These are phyloP conservation scores for Sporothrix curviconia DNA, from an alignment of 2,329 filamentous ascomycete species.

Conservation along the genomic window DNA sequence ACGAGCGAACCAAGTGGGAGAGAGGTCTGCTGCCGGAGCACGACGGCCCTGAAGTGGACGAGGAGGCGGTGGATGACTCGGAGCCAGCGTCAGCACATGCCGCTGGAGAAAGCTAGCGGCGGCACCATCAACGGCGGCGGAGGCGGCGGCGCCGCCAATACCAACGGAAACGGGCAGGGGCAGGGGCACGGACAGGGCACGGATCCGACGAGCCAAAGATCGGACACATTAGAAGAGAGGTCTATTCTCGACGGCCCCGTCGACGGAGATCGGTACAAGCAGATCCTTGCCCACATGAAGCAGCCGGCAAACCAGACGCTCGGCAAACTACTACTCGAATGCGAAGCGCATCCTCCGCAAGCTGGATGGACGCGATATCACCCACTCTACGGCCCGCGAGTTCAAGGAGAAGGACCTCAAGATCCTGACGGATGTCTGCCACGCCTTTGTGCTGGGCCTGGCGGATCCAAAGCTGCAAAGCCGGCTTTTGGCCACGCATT, in stretches of 20 bases:
- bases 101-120: neutral
- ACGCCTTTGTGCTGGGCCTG: constrained; percentile 50
- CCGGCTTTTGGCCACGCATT: constrained; percentile 41
- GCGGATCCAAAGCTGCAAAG: constrained; percentile 38
- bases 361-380: constrained; percentile 45
- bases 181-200: neutral
- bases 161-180: neutral
- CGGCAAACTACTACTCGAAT: constrained; percentile 38
- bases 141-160: neutral
- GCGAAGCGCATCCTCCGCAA: constrained; percentile 46
- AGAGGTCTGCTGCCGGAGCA: constrained; percentile 39
- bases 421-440: constrained; percentile 45
- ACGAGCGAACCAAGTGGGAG: constrained; percentile 68
- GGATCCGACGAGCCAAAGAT: neutral
- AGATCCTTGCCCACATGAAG: constrained; percentile 26
- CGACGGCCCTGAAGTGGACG: constrained; percentile 28
- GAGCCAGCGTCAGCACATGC: neutral
- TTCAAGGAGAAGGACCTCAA: constrained; percentile 40
- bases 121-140: neutral
- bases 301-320: constrained; percentile 39
- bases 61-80: constrained; percentile 20
- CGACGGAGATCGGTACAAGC: constrained; percentile 12
- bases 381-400: constrained; percentile 37
- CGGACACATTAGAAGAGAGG: neutral
- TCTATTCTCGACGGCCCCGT: constrained; percentile 10